Conservation (phyloP, 305 asterid species). For the Stenogyne calaminthoides region DNA sequence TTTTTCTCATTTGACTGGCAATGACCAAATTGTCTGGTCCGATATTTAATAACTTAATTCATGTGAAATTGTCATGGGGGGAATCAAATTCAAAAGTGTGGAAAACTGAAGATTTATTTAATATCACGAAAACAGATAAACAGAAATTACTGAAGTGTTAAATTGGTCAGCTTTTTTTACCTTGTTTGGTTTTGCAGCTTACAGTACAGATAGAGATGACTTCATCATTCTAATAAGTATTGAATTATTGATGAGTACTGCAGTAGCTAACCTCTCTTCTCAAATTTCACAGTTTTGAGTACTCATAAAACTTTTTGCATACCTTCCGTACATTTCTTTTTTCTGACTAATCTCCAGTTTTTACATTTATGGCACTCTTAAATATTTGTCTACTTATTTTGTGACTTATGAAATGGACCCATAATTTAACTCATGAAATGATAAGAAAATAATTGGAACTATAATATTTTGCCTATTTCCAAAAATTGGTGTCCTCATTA, state of each 20-base stretch:
- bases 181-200: slow-evolving; percentile 12
- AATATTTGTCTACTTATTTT: neutral
- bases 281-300: slow-evolving; percentile 7
- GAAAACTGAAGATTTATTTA: neutral
- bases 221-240: neutral
- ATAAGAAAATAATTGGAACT: too few relatives aligned
- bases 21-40: slow-evolving; percentile 21
- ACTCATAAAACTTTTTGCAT: slow-evolving; percentile 13
- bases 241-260: slow-evolving; percentile 21
- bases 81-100: neutral
- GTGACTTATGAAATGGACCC: too few relatives aligned
- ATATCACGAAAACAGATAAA: slow-evolving; percentile 27
- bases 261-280: slow-evolving; percentile 32
- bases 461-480: too few relatives aligned
- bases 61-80: neutral
- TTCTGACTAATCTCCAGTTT: slow-evolving; percentile 32
- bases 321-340: slow-evolving; percentile 18
- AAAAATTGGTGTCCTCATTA: too few relatives aligned
- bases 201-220: neutral
- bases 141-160: slow-evolving; percentile 22
- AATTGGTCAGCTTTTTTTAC: slow-evolving; percentile 28
- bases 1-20: slow-evolving; percentile 12
- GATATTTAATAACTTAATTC: slow-evolving; percentile 18
- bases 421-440: too few relatives aligned
- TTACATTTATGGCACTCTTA: neutral